Conservation (phyloP, 306 rosid species). For the Quillaja saponaria region DNA sequence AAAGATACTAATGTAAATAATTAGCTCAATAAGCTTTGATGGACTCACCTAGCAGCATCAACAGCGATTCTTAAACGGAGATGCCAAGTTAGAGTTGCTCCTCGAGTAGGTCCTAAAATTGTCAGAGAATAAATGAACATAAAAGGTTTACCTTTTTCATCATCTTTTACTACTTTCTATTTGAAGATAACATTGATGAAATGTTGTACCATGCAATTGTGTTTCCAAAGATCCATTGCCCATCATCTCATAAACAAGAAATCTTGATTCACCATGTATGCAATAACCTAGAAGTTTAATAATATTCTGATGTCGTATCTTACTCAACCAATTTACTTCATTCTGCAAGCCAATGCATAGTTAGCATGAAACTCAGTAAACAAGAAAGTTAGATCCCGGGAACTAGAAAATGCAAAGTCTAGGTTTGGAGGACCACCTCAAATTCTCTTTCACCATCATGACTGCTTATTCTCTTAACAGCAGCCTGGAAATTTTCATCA, state of each 20-base stretch:
- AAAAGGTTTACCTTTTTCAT: constrained; percentile 6
- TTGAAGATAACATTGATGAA: constrained; percentile 23
- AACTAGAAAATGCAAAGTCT: constrained; percentile 20
- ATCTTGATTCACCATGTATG: constrained; percentile 67
- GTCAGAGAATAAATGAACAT: constrained; percentile 22
- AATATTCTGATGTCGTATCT: constrained; percentile 78
- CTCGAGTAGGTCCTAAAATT: constrained; percentile 62
- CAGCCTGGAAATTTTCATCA: constrained; percentile 65
- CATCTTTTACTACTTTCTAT: constrained; percentile 6
- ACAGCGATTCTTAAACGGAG: constrained; percentile 79
- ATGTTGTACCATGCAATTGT: constrained; percentile 63
- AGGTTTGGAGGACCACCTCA: constrained; percentile 45
- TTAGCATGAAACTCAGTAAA: constrained; percentile 30
- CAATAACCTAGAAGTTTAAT: constrained; percentile 78
- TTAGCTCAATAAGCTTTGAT: not conserved
- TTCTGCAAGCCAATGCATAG: constrained; percentile 56
- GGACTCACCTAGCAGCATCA: constrained; percentile 74
- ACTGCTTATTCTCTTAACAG: constrained; percentile 71
- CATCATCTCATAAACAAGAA: constrained; percentile 79
- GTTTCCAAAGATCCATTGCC: constrained; percentile 71
- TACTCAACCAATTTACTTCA: constrained; percentile 83
- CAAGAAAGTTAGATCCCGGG: constrained; percentile 4
- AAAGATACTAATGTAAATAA: not conserved
- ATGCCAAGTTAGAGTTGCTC: constrained; percentile 74
- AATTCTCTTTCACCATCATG: constrained; percentile 72